These are phyloP conservation scores for Rhododendron molle DNA, from an alignment of 148 eudicot species.

Conservation along the genomic window DNA sequence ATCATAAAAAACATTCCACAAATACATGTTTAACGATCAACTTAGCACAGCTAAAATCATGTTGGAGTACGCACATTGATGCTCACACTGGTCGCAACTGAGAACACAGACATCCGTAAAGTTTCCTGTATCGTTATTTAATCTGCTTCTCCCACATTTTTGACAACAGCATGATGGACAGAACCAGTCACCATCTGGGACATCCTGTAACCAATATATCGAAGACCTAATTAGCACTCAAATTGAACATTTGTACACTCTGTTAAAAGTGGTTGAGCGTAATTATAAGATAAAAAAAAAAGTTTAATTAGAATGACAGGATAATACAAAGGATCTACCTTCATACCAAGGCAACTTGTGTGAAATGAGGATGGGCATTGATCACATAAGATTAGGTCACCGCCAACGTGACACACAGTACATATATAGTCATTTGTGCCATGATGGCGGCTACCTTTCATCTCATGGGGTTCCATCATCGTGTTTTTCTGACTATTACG, in stretches of 20 bases:
- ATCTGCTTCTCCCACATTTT: conserved; percentile 48
- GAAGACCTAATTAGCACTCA: conserved; percentile 8
- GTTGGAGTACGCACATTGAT: conserved; percentile 49
- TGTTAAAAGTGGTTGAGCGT: not conserved
- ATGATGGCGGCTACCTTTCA: conserved; percentile 19
- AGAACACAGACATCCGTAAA: conserved; percentile 29
- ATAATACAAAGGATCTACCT: conserved; percentile 32
- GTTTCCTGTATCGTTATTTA: conserved; percentile 25
- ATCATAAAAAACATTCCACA: not conserved
- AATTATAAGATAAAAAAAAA: not conserved
- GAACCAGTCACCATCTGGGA: conserved; percentile 96
- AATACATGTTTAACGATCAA: not conserved
- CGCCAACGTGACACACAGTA: conserved; percentile 79
- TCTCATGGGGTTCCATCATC: conserved; percentile 18
- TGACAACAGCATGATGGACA: conserved; percentile 91
- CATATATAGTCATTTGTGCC: conserved; percentile 68
- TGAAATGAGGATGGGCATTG: conserved; percentile 90
- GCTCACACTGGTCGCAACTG: conserved; percentile 77
- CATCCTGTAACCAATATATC: conserved; percentile 34
- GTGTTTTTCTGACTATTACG: conserved; percentile 10
- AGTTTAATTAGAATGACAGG: not conserved
- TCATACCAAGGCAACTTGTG: conserved; percentile 62
- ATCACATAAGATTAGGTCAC: conserved; percentile 75
- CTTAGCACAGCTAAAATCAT: not conserved
- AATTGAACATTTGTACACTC: not conserved